These are phyloP conservation scores for Mucor plumbeus DNA, from an alignment of 371 early-diverging fungal species.

Conservation along the genomic window DNA sequence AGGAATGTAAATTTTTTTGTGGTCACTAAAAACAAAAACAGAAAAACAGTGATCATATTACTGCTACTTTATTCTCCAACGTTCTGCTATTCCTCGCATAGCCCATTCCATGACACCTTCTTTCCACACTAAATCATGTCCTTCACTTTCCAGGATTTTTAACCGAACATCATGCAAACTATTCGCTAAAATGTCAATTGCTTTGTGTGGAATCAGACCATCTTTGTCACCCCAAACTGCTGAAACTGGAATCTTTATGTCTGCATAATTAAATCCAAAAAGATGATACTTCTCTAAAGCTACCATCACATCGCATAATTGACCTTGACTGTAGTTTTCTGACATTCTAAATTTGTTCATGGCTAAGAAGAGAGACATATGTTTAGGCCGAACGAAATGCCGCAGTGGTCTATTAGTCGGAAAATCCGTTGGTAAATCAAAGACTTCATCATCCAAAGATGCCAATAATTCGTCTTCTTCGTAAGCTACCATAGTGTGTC, in stretches of 20 bases:
- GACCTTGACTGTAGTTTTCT: slow-evolving; percentile 50
- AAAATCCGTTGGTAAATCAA: slow-evolving; percentile 51
- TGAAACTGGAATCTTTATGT: slow-evolving; percentile 42
- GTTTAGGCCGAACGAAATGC: slow-evolving; percentile 53
- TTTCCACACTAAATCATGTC: slow-evolving; percentile 59
- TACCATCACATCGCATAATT: slow-evolving; percentile 49
- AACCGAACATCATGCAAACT: slow-evolving; percentile 45
- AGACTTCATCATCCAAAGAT: slow-evolving; percentile 37
- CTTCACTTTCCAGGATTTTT: slow-evolving; percentile 56
- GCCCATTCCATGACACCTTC: slow-evolving; percentile 63
- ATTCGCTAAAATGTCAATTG: slow-evolving; percentile 47
- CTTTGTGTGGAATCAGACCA: slow-evolving; percentile 44
- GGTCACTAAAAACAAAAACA: background rate
- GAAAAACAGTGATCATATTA: background rate
- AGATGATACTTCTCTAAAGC: slow-evolving; percentile 55
- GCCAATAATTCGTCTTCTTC: slow-evolving; percentile 47
- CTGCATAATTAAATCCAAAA: slow-evolving; percentile 55
- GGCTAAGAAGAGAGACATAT: slow-evolving; percentile 51
- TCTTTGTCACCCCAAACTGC: slow-evolving; percentile 63
- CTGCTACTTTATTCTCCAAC: background rate
- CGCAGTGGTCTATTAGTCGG: slow-evolving; percentile 54
- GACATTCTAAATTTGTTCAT: slow-evolving; percentile 53
- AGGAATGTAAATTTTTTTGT: too few species aligned
- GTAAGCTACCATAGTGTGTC: slow-evolving; percentile 27
- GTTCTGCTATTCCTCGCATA: slow-evolving; percentile 46